These are phyloP conservation scores for Kodamaea neixiangensis DNA, from an alignment of 805 yeast species.

Conservation along the genomic window DNA sequence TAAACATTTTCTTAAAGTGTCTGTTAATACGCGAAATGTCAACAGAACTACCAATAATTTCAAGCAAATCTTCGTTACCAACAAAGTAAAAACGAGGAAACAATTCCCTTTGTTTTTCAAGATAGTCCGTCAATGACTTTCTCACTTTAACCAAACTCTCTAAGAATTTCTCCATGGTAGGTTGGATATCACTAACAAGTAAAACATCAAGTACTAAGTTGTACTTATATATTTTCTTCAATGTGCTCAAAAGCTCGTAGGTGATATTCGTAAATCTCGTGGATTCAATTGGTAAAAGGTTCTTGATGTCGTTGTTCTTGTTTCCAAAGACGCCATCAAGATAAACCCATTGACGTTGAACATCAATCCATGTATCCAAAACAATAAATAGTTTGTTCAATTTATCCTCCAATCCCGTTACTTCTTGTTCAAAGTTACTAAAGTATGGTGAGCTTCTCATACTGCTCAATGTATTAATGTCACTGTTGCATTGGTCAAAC, in stretches of 20 bases:
- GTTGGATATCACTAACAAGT: slow-evolving; percentile 49
- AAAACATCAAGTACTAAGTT: slow-evolving; percentile 57
- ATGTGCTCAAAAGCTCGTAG: slow-evolving; percentile 55
- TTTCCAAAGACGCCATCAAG: slow-evolving; percentile 74
- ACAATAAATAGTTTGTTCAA: slow-evolving; percentile 53
- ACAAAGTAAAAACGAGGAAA: slow-evolving; percentile 85
- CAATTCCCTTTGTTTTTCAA: slow-evolving; percentile 73
- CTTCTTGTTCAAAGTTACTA: slow-evolving; percentile 58
- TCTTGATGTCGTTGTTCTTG: slow-evolving; percentile 53
- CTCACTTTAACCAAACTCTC: slow-evolving; percentile 62
- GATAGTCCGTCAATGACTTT: slow-evolving; percentile 69
- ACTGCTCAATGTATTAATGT: slow-evolving; percentile 61
- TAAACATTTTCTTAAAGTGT: slow-evolving; percentile 71
- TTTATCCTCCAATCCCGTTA: slow-evolving; percentile 54
- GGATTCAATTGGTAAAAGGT: slow-evolving; percentile 69
- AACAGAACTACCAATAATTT: slow-evolving; percentile 68
- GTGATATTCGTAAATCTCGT: slow-evolving; percentile 64
- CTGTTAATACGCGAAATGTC: slow-evolving; percentile 50
- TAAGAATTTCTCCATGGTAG: slow-evolving; percentile 48
- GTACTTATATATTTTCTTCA: slow-evolving; percentile 51
- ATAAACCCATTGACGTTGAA: slow-evolving; percentile 87
- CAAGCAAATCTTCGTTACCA: slow-evolving; percentile 88
- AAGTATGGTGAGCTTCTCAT: slow-evolving; percentile 72
- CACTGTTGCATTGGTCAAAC: slow-evolving; percentile 58
- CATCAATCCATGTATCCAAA: slow-evolving; percentile 75